Evolutionary conservation across 2,329 filamentous ascomycete species (phyloP).

Genomic region (Beauveria pseudobassiana): DNA sequence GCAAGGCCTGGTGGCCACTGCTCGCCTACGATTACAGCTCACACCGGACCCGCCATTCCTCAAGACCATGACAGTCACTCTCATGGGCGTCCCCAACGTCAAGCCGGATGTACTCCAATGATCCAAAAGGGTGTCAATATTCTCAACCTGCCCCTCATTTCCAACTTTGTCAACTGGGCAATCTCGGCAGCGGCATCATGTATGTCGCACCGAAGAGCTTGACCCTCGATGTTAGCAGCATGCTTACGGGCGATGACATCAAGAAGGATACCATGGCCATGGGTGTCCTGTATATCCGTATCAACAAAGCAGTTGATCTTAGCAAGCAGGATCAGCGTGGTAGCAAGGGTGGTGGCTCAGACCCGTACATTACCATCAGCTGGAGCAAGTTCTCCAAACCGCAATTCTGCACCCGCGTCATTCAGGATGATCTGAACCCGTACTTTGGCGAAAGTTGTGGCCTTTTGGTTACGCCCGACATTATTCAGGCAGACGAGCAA

Average conservation of each 20-base stretch:
- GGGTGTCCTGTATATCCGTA: slow-evolving; percentile 86
- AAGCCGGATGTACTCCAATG: slow-evolving; percentile 87
- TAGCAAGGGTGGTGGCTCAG: slow-evolving; percentile 77
- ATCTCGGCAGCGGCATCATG: slow-evolving; percentile 79
- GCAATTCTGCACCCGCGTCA: slow-evolving; percentile 94
- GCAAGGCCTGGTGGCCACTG: slow-evolving; percentile 82
- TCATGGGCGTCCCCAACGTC: slow-evolving; percentile 92
- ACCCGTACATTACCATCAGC: slow-evolving; percentile 89
- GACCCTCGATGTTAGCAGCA: slow-evolving; percentile 83
- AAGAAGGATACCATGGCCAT: slow-evolving; percentile 82
- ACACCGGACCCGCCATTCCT: slow-evolving; percentile 87
- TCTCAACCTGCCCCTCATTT: slow-evolving; percentile 84
- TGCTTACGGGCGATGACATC: slow-evolving; percentile 86
- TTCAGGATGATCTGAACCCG: slow-evolving; percentile 89
- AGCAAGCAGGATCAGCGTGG: slow-evolving; percentile 87
- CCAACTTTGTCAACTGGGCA: slow-evolving; percentile 94
- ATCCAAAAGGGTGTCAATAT: slow-evolving; percentile 86
- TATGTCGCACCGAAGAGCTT: slow-evolving; percentile 94
- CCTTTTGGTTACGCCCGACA: slow-evolving; percentile 76
- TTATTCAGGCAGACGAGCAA: slow-evolving; percentile 90
- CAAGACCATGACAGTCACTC: slow-evolving; percentile 83
- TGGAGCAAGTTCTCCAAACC: slow-evolving; percentile 97
- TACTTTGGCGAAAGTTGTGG: slow-evolving; percentile 85
- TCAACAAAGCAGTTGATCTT: slow-evolving; percentile 77
- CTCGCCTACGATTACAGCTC: slow-evolving; percentile 74